Conservation (phyloP, 2,329 filamentous ascomycete genomes). For the Exserohilum turcica region DNA sequence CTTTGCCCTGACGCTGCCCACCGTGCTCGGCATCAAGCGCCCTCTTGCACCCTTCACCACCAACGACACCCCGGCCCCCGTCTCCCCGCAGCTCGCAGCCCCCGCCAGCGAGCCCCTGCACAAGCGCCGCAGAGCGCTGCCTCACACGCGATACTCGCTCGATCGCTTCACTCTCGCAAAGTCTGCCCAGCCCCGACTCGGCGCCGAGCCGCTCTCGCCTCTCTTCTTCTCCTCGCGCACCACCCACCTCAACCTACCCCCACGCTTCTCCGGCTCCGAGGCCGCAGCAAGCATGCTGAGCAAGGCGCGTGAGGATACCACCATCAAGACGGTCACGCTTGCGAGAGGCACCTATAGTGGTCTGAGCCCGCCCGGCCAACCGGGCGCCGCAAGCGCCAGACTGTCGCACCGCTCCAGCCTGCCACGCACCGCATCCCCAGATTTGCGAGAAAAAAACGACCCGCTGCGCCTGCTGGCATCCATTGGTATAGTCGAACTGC, state of each 20-base stretch:
- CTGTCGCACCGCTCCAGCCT: slow-evolving; percentile 60
- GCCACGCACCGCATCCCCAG: slow-evolving; percentile 58
- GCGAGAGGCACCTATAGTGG: slow-evolving; percentile 53
- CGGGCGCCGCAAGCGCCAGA: slow-evolving; percentile 61
- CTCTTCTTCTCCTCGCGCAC: slow-evolving; percentile 58
- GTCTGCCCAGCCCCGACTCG: slow-evolving; percentile 20
- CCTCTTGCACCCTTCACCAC: slow-evolving; percentile 4
- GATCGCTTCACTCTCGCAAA: slow-evolving; percentile 44
- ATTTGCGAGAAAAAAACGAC: slow-evolving; percentile 55
- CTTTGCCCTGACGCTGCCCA: slow-evolving; percentile 21
- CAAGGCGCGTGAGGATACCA: slow-evolving; percentile 57
- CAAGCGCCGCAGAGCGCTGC: slow-evolving; percentile 41
- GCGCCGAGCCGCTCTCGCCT: slow-evolving; percentile 53
- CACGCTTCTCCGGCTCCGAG: slow-evolving; percentile 63
- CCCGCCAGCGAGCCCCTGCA: slow-evolving; percentile 41
- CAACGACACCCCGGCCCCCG: slow-evolving; percentile 1
- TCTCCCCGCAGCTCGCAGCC: background rate
- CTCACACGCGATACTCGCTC: slow-evolving; percentile 41
- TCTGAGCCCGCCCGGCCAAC: slow-evolving; percentile 42
- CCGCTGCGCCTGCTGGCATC: slow-evolving; percentile 64
- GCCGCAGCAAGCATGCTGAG: slow-evolving; percentile 64
- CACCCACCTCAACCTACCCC: slow-evolving; percentile 52
- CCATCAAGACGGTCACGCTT: slow-evolving; percentile 59
- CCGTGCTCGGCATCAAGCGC: slow-evolving; percentile 32
- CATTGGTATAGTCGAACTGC: slow-evolving; percentile 71